Percentiles rank a stretch among this genome's conserved stretches.
Conservation (phyloP, 306 rosid species). For the Spatholobus suberectus region DNA sequence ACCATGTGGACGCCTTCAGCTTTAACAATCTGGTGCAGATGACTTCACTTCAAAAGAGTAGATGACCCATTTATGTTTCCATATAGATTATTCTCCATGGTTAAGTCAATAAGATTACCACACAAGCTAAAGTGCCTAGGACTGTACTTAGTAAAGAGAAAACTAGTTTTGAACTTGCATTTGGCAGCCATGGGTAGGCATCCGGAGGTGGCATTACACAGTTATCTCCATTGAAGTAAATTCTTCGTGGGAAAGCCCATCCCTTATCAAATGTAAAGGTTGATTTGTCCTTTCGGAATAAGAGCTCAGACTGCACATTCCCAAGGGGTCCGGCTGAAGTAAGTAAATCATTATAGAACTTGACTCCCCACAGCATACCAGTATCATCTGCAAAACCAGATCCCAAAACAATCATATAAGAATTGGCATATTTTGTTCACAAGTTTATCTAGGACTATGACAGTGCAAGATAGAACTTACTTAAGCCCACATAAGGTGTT, state of each 20-base stretch:
- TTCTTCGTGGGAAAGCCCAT: constrained; percentile 91
- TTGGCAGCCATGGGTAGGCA: constrained; percentile 88
- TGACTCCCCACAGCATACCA: constrained; percentile 85
- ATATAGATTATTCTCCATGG: constrained; percentile 27
- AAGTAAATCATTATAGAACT: constrained; percentile 82
- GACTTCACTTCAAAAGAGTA: neutral
- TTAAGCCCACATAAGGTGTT: constrained; percentile 79
- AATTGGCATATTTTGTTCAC: neutral
- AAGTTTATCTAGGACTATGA: constrained; percentile 11
- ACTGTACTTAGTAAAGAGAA: constrained; percentile 43
- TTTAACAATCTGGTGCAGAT: neutral
- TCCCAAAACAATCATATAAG: neutral
- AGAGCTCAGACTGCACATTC: constrained; percentile 87
- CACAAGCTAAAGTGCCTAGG: constrained; percentile 45
- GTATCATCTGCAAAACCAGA: constrained; percentile 79
- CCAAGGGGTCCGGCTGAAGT: constrained; percentile 77
- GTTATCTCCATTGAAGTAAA: constrained; percentile 76
- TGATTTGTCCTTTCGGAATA: constrained; percentile 71
- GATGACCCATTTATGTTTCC: neutral
- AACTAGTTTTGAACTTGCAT: constrained; percentile 52
- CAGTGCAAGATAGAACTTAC: constrained; percentile 54
- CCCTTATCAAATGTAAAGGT: constrained; percentile 88
- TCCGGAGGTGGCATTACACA: constrained; percentile 81
- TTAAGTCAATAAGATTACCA: constrained; percentile 52
- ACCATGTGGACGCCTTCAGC: neutral